phyloP scores from a whole-genome alignment of 345 rosid genomes.

The Erucastrum elatum region DNA sequence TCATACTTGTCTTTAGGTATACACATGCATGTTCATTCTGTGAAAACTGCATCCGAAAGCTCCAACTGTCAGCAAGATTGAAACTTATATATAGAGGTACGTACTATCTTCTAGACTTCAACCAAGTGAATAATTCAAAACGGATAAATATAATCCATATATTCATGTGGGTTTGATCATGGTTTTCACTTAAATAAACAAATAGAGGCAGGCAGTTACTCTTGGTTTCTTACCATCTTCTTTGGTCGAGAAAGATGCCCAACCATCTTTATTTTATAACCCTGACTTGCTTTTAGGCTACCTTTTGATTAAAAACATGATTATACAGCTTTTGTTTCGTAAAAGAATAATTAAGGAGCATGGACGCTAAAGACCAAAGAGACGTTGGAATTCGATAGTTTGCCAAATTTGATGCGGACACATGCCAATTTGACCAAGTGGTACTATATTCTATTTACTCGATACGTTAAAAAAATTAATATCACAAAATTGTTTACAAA shows the following conservation, averaged over 20 bases:
- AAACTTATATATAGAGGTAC: background rate
- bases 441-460: slow-evolving; percentile 22
- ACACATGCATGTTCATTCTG: background rate
- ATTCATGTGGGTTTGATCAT: background rate
- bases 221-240: background rate
- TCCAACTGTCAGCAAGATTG: background rate
- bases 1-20: slow-evolving; percentile 5
- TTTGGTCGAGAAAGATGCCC: slow-evolving; percentile 29
- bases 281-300: slow-evolving; percentile 7
- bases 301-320: background rate
- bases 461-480: background rate
- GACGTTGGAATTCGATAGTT: slow-evolving; percentile 27
- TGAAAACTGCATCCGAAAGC: background rate
- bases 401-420: slow-evolving; percentile 39
- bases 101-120: background rate
- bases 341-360: slow-evolving; percentile 36
- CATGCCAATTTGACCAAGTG: slow-evolving; percentile 41
- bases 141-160: background rate
- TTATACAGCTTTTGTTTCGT: slow-evolving; percentile 28
- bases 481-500: slow-evolving; percentile 21
- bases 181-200: background rate
- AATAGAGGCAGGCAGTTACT: background rate
- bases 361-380: slow-evolving; percentile 29
- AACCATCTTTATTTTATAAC: background rate
- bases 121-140: background rate